Percentiles rank a stretch among this genome's conserved stretches.
phyloP scores from a whole-genome alignment of 192 early-diverging fungal species.

The Gamsiella multidivaricata region DNA sequence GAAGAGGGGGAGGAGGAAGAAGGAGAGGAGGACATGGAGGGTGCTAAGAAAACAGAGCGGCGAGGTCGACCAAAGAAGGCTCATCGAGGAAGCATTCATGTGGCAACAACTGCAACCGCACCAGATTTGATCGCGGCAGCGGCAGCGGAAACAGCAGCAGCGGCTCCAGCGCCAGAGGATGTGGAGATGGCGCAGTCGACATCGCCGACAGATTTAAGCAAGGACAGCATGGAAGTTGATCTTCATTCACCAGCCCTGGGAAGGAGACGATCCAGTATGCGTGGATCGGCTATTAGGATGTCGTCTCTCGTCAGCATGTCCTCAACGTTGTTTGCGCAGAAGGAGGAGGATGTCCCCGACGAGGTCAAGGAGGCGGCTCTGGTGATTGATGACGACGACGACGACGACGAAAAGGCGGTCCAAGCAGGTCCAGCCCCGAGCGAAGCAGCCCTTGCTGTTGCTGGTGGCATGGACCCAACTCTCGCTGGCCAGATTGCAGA shows the following conservation, averaged over 20 bases:
- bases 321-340: slow-evolving; percentile 42
- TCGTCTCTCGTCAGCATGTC: slow-evolving; percentile 54
- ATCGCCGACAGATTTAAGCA: slow-evolving; percentile 11
- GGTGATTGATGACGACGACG: slow-evolving; percentile 36
- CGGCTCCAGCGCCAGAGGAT: neutral
- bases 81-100: slow-evolving; percentile 25
- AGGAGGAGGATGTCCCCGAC: slow-evolving; percentile 37
- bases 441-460: slow-evolving; percentile 47
- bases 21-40: slow-evolving; percentile 4
- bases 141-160: neutral
- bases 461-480: slow-evolving; percentile 49
- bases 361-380: slow-evolving; percentile 21
- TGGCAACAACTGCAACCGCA: slow-evolving; percentile 16
- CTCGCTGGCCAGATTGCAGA: slow-evolving; percentile 20
- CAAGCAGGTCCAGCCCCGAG: slow-evolving; percentile 44
- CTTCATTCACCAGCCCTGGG: slow-evolving; percentile 46
- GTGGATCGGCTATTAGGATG: slow-evolving; percentile 43
- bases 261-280: slow-evolving; percentile 49
- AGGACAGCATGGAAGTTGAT: slow-evolving; percentile 43
- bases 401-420: slow-evolving; percentile 36
- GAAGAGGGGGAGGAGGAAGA: slow-evolving; percentile 10
- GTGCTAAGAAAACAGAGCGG: neutral
- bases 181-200: slow-evolving; percentile 13
- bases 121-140: neutral
- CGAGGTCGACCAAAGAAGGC: slow-evolving; percentile 38